These are phyloP conservation scores for Gentiana dahurica DNA, from an alignment of 257 asterid species.

Conservation along the genomic window DNA sequence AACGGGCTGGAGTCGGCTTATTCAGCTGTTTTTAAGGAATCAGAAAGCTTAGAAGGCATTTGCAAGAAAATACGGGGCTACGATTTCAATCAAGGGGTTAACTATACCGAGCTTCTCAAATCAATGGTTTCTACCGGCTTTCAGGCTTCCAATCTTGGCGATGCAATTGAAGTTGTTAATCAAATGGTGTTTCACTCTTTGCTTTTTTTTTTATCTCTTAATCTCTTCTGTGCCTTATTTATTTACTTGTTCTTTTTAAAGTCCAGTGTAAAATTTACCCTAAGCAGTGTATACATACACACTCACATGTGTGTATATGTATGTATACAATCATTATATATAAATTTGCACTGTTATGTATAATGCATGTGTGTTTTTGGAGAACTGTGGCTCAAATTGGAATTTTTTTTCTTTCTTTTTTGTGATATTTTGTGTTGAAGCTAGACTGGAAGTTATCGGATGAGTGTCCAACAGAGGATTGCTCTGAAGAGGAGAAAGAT, in stretches of 20 bases:
- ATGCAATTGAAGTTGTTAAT: conserved; percentile 65
- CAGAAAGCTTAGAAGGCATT: conserved; percentile 49
- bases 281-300: no score
- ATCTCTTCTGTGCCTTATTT: not conserved
- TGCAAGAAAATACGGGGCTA: conserved; percentile 57
- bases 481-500: conserved; percentile 54
- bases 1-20: conserved; percentile 27
- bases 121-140: conserved; percentile 72
- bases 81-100: conserved; percentile 69
- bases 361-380: not conserved
- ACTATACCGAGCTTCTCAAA: conserved; percentile 49
- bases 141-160: conserved; percentile 92
- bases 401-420: conserved; percentile 1
- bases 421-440: conserved; percentile 34
- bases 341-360: no score
- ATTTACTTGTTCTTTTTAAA: not conserved
- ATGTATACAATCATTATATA: no score
- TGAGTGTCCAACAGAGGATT: conserved; percentile 53
- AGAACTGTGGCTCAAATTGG: not conserved
- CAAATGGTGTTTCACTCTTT: conserved; percentile 39
- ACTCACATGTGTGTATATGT: no score
- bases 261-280: not conserved
- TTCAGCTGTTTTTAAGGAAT: conserved; percentile 49
- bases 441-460: conserved; percentile 89
- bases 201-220: not conserved